Conservation (phyloP, 2,329 filamentous ascomycete species). For the Trichoderma sp. region DNA sequence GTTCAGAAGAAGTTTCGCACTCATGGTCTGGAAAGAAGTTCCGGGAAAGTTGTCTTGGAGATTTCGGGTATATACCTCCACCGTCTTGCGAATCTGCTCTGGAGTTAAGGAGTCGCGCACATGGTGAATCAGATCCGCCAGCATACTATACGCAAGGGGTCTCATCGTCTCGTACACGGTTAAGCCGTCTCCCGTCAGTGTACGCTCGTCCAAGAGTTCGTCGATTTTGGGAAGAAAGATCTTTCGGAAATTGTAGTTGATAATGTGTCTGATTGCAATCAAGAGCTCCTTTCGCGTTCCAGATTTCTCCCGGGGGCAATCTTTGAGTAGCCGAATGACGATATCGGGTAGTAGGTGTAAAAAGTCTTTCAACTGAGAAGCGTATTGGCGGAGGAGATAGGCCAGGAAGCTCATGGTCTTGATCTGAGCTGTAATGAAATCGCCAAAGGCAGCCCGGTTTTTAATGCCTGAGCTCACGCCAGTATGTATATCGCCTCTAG, state of each 20-base stretch:
- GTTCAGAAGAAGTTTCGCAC: slow-evolving; percentile 91
- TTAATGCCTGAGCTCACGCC: slow-evolving; percentile 92
- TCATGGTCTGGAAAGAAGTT: slow-evolving; percentile 99
- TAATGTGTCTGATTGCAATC: slow-evolving; percentile 95
- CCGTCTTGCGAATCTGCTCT: slow-evolving; percentile 90
- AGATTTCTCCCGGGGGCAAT: slow-evolving; percentile 93
- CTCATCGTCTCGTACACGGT: slow-evolving; percentile 97
- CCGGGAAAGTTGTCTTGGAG: slow-evolving; percentile 94
- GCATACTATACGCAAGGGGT: slow-evolving; percentile 94
- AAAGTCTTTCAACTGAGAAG: slow-evolving; percentile 84
- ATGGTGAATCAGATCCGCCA: slow-evolving; percentile 96
- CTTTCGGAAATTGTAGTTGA: slow-evolving; percentile 97
- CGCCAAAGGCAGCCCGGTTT: slow-evolving; percentile 90
- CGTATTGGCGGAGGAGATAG: slow-evolving; percentile 85
- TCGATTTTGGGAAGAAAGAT: slow-evolving; percentile 95
- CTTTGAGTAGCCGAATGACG: slow-evolving; percentile 84
- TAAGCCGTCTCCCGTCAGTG: slow-evolving; percentile 89
- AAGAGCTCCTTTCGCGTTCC: slow-evolving; percentile 90
- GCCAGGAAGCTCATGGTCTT: slow-evolving; percentile 99
- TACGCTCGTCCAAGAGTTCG: slow-evolving; percentile 89
- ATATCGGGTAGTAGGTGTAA: slow-evolving; percentile 81
- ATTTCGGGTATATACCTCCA: slow-evolving; percentile 96
- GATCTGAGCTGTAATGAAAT: slow-evolving; percentile 96
- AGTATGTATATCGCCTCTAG: slow-evolving; percentile 79
- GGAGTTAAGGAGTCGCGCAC: slow-evolving; percentile 84